Evolutionary conservation across 331 rosid species (phyloP).

Genomic region (Malus hybrid): DNA sequence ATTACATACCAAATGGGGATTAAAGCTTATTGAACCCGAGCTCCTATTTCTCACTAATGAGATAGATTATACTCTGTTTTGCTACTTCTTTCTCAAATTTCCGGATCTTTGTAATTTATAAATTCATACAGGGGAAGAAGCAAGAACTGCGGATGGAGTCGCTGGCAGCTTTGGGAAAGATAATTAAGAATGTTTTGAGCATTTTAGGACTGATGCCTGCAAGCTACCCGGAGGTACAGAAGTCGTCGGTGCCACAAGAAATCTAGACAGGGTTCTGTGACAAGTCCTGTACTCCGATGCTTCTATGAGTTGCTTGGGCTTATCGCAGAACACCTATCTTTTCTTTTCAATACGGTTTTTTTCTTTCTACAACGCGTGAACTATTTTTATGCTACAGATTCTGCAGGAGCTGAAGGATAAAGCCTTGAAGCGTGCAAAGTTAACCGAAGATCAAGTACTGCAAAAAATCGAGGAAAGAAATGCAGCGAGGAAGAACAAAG

Average conservation of each 20-base stretch:
- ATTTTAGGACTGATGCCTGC: slow-evolving; percentile 73
- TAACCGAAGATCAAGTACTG: slow-evolving; percentile 61
- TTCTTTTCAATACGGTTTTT: background rate
- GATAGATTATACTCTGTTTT: background rate
- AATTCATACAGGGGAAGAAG: slow-evolving; percentile 63
- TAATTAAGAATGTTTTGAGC: slow-evolving; percentile 43
- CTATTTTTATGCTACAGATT: slow-evolving; percentile 35
- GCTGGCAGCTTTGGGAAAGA: slow-evolving; percentile 63
- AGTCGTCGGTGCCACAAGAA: background rate
- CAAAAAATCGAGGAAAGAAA: slow-evolving; percentile 65
- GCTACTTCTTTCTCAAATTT: background rate
- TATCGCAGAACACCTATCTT: background rate
- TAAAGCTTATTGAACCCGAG: background rate
- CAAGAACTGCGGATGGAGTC: slow-evolving; percentile 66
- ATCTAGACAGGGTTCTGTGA: background rate
- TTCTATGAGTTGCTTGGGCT: background rate
- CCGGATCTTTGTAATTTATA: background rate
- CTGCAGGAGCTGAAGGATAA: slow-evolving; percentile 68
- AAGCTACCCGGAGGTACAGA: slow-evolving; percentile 20
- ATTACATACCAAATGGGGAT: background rate
- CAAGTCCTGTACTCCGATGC: background rate
- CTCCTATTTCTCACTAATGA: background rate
- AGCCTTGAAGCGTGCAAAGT: slow-evolving; percentile 71
- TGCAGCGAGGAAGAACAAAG: slow-evolving; percentile 65
- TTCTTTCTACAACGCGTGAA: background rate